Base-by-base conservation (phyloP, 768 basidiomycete species). In the Tricholoma sp. region DNA sequence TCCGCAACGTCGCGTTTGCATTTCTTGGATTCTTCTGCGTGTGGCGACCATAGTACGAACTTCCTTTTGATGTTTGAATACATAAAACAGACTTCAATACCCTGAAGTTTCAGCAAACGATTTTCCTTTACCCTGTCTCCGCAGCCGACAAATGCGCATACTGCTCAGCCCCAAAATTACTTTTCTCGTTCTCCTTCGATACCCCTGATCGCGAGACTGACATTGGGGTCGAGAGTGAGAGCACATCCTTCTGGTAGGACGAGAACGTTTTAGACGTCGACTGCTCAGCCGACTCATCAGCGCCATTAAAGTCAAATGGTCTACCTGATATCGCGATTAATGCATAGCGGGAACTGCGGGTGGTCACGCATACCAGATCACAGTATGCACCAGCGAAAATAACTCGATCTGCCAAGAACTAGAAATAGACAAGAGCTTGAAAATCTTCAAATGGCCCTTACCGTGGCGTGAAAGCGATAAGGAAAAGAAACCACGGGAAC, bases 151-250 rank as follows among this genome's bases (percentile, higher is more conserved):
- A 13, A 12, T 15, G 41, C 50, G 52, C 49, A 33, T 44, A 20
- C 29, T 32, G 28, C 29, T 45, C 62, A 60, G 52, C 56, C 50
- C 15, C 59, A 63, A 28, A 59, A 59, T 45, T 54, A 55, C 10
- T 59, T 57, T 4, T 59, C 57, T 18, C 48, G 47, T 12, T 57
- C 62, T 24, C 59, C 57, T 0, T 24, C n/a, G n/a, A n/a, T 52
- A 18, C 52, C 28, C 13, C 62, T 57, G 3, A 60, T 56, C 11
- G 60, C 62, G 29, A 55, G 59, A 4, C 54, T 59, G 6, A 28
- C 28, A 12, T 55, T 57, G 5, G 41, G 51, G 34, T 51, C 56
- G 10, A 57, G 53, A 39, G 55, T 56, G 2, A 37, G 56, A 18
- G 59, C 58, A 6, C 51, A 4, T 34, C 52, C 0, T 55, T 56